A percentile compares a stretch with the other conserved stretches of the same genome.
These are phyloP conservation scores for Chaetomium globosum DNA, from an alignment of 2,329 filamentous ascomycete species.

Conservation along the genomic window DNA sequence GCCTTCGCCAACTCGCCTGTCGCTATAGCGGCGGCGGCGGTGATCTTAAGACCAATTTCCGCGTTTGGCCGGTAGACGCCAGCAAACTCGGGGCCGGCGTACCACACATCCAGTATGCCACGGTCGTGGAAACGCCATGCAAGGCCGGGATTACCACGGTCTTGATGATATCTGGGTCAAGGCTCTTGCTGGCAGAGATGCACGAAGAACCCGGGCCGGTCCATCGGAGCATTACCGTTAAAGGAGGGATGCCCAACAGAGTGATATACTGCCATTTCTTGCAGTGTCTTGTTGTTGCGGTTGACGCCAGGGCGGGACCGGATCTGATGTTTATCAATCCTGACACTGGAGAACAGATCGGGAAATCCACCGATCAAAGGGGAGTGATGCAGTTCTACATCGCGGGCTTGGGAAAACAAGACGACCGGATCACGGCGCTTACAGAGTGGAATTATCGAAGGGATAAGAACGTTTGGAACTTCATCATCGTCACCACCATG, in stretches of 20 bases:
- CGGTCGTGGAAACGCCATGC: constrained; percentile 48
- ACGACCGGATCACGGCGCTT: constrained; percentile 63
- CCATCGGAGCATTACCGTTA: constrained; percentile 52
- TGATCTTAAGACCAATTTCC: constrained; percentile 46
- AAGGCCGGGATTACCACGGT: constrained; percentile 48
- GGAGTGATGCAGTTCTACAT: constrained; percentile 52
- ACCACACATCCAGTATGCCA: constrained; percentile 53
- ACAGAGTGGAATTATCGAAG: constrained; percentile 65
- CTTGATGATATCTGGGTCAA: constrained; percentile 54
- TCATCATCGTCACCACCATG: constrained; percentile 62
- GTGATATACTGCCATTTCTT: constrained; percentile 59
- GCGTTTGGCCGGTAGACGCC: constrained; percentile 55
- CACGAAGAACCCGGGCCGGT: constrained; percentile 51
- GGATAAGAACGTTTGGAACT: constrained; percentile 61
- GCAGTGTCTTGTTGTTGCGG: constrained; percentile 57
- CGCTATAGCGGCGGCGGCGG: neutral
- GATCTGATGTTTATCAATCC: constrained; percentile 61
- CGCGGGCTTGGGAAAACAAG: constrained; percentile 57
- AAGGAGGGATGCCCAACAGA: constrained; percentile 52
- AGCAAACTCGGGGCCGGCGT: constrained; percentile 44
- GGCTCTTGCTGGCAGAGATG: constrained; percentile 58
- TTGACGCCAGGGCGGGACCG: constrained; percentile 48
- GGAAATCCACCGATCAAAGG: constrained; percentile 49
- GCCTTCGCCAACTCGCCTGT: constrained; percentile 38
- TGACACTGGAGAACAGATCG: constrained; percentile 56